phyloP scores from a whole-genome alignment of 768 basidiomycete species.

The Tricholoma saponaceum region DNA sequence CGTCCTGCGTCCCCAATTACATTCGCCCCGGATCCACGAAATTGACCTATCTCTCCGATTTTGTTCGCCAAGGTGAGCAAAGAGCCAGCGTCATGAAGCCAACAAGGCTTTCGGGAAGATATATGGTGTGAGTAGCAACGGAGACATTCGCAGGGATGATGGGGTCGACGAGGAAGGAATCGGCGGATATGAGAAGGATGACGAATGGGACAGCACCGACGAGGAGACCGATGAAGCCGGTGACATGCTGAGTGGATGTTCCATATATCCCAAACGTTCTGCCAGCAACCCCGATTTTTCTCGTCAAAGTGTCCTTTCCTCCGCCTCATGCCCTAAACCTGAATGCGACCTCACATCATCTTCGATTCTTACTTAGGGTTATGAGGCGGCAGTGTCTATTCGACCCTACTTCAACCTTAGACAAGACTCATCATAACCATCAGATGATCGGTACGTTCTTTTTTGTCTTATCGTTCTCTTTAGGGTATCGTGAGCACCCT shows the following conservation, averaged over 20 bases:
- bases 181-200: slow-evolving; percentile 25
- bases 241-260: not conserved
- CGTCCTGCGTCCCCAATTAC: slow-evolving; percentile 66
- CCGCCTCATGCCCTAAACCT: not conserved
- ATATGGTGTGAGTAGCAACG: not conserved
- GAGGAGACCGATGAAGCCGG: not conserved
- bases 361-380: too few species aligned
- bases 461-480: not conserved
- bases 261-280: slow-evolving; percentile 1
- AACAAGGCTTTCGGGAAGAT: not conserved
- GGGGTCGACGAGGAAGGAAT: slow-evolving; percentile 15
- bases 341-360: not conserved
- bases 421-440: too few species aligned
- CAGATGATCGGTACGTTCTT: not conserved
- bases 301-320: not conserved
- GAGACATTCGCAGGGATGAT: not conserved
- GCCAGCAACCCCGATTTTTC: not conserved
- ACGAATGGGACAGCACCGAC: slow-evolving; percentile 22
- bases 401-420: too few species aligned
- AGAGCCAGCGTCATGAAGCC: not conserved
- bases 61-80: slow-evolving; percentile 29
- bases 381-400: too few species aligned
- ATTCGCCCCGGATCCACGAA: slow-evolving; percentile 49
- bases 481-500: not conserved
- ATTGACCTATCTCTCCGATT: slow-evolving; percentile 40